Percentiles rank a stretch among this genome's conserved stretches.
Conservation (phyloP, 139 green algal species). For the Raphidocelis subcapitata region DNA sequence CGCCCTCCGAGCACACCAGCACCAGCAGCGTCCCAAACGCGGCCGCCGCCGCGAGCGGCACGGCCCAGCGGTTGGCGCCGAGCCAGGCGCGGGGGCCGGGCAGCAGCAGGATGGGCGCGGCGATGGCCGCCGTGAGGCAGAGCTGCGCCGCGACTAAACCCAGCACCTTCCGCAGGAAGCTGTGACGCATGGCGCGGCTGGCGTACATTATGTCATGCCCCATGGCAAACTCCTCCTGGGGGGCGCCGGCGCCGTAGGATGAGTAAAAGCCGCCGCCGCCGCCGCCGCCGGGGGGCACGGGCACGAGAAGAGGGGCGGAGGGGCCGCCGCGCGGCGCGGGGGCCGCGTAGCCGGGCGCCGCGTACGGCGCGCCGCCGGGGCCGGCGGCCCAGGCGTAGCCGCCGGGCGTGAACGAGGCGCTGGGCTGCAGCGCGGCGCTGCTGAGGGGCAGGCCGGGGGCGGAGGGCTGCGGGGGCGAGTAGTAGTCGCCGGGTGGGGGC, state of each 20-base stretch:
- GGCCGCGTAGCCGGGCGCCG: too few relatives aligned
- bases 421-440: too few relatives aligned
- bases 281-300: background rate
- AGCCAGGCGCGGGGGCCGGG: slow-evolving; percentile 30
- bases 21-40: slow-evolving; percentile 4
- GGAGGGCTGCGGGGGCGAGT: too few relatives aligned
- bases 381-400: too few relatives aligned
- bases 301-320: background rate
- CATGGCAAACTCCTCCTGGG: background rate
- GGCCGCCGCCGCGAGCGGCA: slow-evolving; percentile 9
- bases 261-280: background rate
- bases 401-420: too few relatives aligned
- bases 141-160: slow-evolving; percentile 45
- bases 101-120: slow-evolving; percentile 14
- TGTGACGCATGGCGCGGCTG: slow-evolving; percentile 6
- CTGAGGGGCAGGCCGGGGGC: too few relatives aligned
- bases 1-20: slow-evolving; percentile 9
- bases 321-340: too few relatives aligned
- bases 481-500: too few relatives aligned
- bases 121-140: slow-evolving; percentile 33
- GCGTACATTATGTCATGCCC: background rate
- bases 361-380: too few relatives aligned
- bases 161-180: slow-evolving; percentile 50
- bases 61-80: slow-evolving; percentile 29
- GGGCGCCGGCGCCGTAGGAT: background rate